A percentile compares a stretch with the other conserved stretches of the same genome.
phyloP scores from a whole-genome alignment of 2,329 filamentous ascomycete genomes.

The Fusarium transvaalense region DNA sequence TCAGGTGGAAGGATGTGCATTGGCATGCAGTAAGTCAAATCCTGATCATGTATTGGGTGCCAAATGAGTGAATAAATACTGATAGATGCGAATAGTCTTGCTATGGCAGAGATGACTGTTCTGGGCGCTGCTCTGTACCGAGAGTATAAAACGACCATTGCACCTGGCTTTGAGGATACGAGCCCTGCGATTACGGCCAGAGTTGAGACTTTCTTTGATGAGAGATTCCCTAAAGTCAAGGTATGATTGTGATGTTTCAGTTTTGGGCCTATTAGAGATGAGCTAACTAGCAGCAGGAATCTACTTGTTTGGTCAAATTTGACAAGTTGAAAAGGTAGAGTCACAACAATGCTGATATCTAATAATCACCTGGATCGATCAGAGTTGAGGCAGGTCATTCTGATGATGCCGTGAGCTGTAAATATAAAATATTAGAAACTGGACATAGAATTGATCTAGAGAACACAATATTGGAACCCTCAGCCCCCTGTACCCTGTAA shows the following conservation, averaged over 20 bases:
- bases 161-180: constrained; percentile 24
- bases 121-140: constrained; percentile 34
- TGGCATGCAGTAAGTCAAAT: constrained; percentile 44
- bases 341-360: no score
- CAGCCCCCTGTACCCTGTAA: not conserved
- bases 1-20: constrained; percentile 45
- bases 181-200: constrained; percentile 41
- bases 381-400: no score
- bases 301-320: constrained; percentile 39
- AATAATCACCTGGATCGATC: accelerated
- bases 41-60: accelerated
- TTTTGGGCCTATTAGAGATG: accelerated
- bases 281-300: constrained; percentile 12
- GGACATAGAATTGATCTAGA: not conserved
- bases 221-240: constrained; percentile 29
- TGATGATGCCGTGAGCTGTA: not conserved
- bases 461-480: no score
- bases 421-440: not conserved
- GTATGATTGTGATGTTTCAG: not conserved
- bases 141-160: constrained; percentile 29
- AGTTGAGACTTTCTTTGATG: constrained; percentile 43
- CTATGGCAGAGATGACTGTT: constrained; percentile 45
- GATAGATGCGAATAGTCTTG: constrained; percentile 11
- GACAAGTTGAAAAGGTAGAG: constrained; percentile 3
- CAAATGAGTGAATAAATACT: no score